Base-by-base conservation (phyloP, 495 filamentous ascomycete genomes). In the Podospora tetraspora region DNA sequence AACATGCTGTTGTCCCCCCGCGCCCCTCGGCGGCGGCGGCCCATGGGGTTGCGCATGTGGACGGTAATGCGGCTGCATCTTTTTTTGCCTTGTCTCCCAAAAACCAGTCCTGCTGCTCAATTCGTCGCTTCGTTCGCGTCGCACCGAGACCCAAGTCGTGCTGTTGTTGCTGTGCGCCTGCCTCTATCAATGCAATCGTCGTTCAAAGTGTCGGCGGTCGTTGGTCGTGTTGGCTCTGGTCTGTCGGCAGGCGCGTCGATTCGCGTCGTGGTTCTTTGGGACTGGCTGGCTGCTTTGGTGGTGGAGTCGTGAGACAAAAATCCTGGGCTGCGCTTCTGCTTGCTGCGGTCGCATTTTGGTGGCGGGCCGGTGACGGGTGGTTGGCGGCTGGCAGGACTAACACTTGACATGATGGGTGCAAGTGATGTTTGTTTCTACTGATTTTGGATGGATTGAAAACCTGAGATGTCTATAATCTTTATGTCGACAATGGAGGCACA, bases 31-130 rank as follows among this genome's bases (percentile, higher is more conserved):
- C 68, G 71, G 69, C 57, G 71, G 70, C 34, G 71, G 64, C 43
- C 64, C 76, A 70, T 82, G 80, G 68, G 79, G 80, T 71, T 77
- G 78, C 66, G 77, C 76, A 74, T 83, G 83, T 60, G 78, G 73
- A 59, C 81, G 81, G 73, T 80, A 84, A 68, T 81, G 75, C 60
- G 76, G 71, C 76, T 84, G 82, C 82, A 84, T 84, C 72, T 67
- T 79, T 71, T 23, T 22, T 62, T n/a, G 13, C 25, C 24, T 68
- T 61, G 62, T 58, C 68, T 59, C 68, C 27, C 43, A 64, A 69
- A 61, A 66, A 60, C 34, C 59, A 34, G 3, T 3, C 11, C 19
- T 43, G 30, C 12, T 64, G 23, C 43, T 64, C 32, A 37, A 25
- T 37, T 64, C 37, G 37, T 59, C 25, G 63, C n/a, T 64, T 34